Conservation (phyloP, 2,329 filamentous ascomycete genomes). For the Hymenoscyphus fraxineus region DNA sequence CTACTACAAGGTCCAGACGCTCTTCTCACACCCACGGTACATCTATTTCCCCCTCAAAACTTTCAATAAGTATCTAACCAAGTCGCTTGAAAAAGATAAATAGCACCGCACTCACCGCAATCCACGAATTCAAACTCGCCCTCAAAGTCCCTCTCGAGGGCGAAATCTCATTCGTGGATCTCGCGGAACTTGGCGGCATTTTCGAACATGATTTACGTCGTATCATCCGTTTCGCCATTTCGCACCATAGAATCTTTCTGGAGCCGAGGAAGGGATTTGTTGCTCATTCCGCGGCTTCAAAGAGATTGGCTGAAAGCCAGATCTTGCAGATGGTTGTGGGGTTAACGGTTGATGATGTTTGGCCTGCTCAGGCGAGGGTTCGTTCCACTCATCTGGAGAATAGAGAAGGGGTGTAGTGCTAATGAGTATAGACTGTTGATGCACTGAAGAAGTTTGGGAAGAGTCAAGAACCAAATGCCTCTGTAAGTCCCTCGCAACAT, state of each 20-base stretch:
- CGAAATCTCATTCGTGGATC: slow-evolving; percentile 21
- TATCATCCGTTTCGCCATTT: slow-evolving; percentile 22
- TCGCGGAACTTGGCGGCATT: slow-evolving; percentile 18
- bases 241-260: slow-evolving; percentile 19
- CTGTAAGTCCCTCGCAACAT: neutral
- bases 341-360: slow-evolving; percentile 49
- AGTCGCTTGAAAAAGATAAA: slow-evolving; percentile 15
- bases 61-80: neutral
- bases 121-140: slow-evolving; percentile 23
- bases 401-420: slow-evolving; percentile 38
- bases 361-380: slow-evolving; percentile 37
- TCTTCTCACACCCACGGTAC: slow-evolving; percentile 7
- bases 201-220: slow-evolving; percentile 16
- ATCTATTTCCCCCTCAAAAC: neutral
- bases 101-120: slow-evolving; percentile 22
- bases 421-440: slow-evolving; percentile 11
- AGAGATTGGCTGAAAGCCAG: slow-evolving; percentile 17
- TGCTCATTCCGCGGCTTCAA: slow-evolving; percentile 21
- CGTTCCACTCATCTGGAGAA: slow-evolving; percentile 28
- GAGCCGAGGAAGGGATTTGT: slow-evolving; percentile 21
- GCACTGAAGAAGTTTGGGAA: slow-evolving; percentile 7
- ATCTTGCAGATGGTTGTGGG: slow-evolving; percentile 38
- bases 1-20: slow-evolving; percentile 15
- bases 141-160: slow-evolving; percentile 17
- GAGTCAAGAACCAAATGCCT: slow-evolving; percentile 12